Base-by-base conservation (phyloP, 139 green algal species). In the Coelastrella sp. region DNA sequence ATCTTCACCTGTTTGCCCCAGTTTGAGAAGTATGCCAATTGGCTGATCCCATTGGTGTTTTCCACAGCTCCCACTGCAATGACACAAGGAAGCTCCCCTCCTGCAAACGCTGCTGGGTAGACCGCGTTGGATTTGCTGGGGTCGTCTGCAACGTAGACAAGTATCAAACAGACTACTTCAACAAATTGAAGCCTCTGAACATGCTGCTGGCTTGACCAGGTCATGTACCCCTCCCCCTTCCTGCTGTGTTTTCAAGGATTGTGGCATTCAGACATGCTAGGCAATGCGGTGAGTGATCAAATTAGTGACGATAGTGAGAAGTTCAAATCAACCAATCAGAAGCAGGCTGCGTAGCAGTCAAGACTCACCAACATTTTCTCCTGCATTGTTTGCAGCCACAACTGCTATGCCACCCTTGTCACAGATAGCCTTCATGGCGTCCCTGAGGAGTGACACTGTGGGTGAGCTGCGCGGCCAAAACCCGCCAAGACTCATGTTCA, bases 41-140 rank as follows among this genome's bases (percentile, higher is more conserved):
- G 68, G 17, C 16, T 23, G 14, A 22, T 17, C 68, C 19, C 22
- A 32, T 85, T n/a, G 14, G 19, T 64, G 19, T 85, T n/a, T 13
- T 85, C 79, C 16, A 85, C 17, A 4, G 79, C 60, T 56, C 22
- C 79, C 17, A 85, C 79, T 10, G 79, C 79, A 57, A 85, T 85
- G 7, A 85, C 22, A 64, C 79, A 85, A 3, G 79, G 79, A 17
- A 85, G 57, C 3, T 71, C 79, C 23, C 17, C 32, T 22, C 79
- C 57, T 14, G 79, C 79, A 71, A 57, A 85, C 5, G 79, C 79
- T 19, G 79, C 79, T 57, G 79, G 79, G 11, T 20, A 85, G 17
- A 57, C 54, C 5, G 79, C 79, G 5, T 59, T 23, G 13, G 47
- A 5, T 13, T 19, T 64, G 32, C 10, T 60, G 14, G 79, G 79